Base-by-base conservation (phyloP, 1,284 basidiomycete genomes). In the Ceratobasidium sp. region DNA sequence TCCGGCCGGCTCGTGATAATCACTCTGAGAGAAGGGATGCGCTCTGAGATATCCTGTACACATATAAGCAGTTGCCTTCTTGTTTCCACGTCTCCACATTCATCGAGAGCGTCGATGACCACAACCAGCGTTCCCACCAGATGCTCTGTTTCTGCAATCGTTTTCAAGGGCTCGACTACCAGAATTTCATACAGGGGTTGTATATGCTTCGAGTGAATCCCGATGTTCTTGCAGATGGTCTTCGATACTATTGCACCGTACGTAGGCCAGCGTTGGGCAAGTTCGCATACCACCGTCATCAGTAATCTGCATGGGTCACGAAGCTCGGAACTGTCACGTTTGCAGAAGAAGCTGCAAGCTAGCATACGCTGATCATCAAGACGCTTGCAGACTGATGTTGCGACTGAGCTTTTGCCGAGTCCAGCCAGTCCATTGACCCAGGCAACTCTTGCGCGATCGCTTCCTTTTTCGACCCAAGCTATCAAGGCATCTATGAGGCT, bases 281-380 rank as follows among this genome's bases (percentile, higher is more conserved):
- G n/a, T 28, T 32, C 26, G 18, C 36, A 46, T 23, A 69, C 39
- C 12, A 43, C 48, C 9, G 72, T 48, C 14, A 55, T 41, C 21
- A 72, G 30, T 21, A 73, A 69, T 26, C n/a, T 45, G 4, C 30
- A 14, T 28, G 72, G 67, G 28, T 73, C 52, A n/a, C 67, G 57
- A 2, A 53, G 43, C n/a, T 28, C 28, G 23, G 28, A 32, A 14
- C 8, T 14, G 14, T 39, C 36, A 6, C 36, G 6, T 14, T 39
- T 78, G 57, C 78, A 69, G n/a, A 69, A 69, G 41, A 69, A 69
- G 21, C 36, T 32, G 23, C 34, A 52, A 8, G 53, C 52, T 3
- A 57, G 28, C 1, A 46, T 14, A 8, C 39, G 30, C 26, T n/a
- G 39, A 2, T 58, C 52, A 1, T 26, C 28, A 1, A 46, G 28